phyloP scores from a whole-genome alignment of 192 early-diverging fungal genomes.

The Mortierella antarctica region DNA sequence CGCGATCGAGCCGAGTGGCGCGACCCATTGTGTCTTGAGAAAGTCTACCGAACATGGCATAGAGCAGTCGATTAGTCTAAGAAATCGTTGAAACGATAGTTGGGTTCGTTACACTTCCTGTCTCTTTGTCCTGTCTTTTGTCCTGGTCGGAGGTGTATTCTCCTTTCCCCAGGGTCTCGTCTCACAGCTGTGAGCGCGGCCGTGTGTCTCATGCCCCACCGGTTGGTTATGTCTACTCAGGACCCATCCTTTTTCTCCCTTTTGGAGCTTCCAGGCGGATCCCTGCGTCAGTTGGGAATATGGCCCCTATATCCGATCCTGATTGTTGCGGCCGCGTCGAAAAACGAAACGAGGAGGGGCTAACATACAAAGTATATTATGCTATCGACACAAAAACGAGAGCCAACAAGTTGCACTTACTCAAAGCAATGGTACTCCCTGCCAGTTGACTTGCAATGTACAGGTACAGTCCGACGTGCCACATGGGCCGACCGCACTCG shows the following conservation, averaged over 20 bases:
- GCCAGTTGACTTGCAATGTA: constrained; percentile 63
- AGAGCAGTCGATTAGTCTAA: neutral
- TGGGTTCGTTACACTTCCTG: no score
- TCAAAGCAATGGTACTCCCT: constrained; percentile 67
- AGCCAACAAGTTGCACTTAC: constrained; percentile 48
- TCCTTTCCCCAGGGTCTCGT: no score
- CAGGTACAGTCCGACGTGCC: constrained; percentile 68
- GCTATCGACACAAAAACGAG: neutral
- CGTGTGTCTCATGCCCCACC: no score
- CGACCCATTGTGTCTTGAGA: constrained; percentile 72
- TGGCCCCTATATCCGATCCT: neutral
- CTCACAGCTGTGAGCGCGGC: no score
- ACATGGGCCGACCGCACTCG: constrained; percentile 67
- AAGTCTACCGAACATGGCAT: constrained; percentile 54
- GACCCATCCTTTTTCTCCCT: no score
- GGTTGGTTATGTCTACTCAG: no score
- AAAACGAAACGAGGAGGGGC: neutral
- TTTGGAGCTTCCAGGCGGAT: no score
- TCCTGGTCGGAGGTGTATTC: no score
- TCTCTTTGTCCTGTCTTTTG: no score
- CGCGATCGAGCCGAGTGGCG: constrained; percentile 64
- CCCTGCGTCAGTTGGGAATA: neutral
- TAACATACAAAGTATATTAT: neutral
- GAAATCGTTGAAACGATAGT: no score
- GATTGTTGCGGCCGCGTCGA: neutral